These are phyloP conservation scores for Chytridium lagenaria DNA, from an alignment of 371 early-diverging fungal species.

Conservation along the genomic window DNA sequence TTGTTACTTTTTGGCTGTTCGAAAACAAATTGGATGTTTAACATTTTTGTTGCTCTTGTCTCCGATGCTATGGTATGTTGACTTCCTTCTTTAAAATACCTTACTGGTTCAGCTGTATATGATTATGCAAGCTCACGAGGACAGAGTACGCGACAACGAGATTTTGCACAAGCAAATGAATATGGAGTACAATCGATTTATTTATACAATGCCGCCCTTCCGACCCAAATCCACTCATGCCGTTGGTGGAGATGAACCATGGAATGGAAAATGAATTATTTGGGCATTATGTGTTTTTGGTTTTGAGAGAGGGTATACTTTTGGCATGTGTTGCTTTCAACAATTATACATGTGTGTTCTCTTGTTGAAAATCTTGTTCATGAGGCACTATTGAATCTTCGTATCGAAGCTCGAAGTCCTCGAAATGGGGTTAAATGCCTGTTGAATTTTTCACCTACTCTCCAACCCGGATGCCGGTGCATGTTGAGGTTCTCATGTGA, in stretches of 20 bases:
- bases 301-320: no score
- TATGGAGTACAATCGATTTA: constrained; percentile 34
- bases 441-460: no score
- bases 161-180: constrained; percentile 24
- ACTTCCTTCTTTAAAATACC: neutral
- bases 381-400: neutral
- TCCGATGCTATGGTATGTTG: constrained; percentile 22
- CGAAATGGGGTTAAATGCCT: no score
- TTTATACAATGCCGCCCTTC: constrained; percentile 36
- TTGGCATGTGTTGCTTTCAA: no score
- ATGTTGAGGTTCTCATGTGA: neutral
- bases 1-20: constrained; percentile 17
- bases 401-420: neutral
- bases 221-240: constrained; percentile 15
- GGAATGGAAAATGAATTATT: neutral
- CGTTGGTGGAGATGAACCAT: constrained; percentile 20
- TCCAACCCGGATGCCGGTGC: neutral
- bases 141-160: constrained; percentile 23
- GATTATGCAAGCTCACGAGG: constrained; percentile 6
- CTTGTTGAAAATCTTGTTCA: neutral
- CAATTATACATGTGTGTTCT: no score
- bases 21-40: constrained; percentile 20
- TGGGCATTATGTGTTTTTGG: neutral
- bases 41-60: constrained; percentile 17
- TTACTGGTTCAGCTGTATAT: constrained; percentile 17